Evolutionary conservation across 192 early-diverging fungal genomes (phyloP), one percentile per base, ranked within the genome.

Genomic region (Backusella psychrophila): DNA sequence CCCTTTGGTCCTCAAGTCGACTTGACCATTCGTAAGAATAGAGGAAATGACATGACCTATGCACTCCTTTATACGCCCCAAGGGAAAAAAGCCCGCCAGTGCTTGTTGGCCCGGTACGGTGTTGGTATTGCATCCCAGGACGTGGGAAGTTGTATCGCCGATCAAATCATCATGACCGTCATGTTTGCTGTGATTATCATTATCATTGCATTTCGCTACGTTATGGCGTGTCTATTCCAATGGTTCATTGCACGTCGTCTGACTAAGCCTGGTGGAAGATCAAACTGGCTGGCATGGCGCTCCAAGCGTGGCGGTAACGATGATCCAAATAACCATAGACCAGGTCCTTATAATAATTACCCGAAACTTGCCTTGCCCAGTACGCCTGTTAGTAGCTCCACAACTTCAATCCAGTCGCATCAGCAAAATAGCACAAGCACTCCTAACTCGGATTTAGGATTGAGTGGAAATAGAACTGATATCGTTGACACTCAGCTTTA

Each of bases 211-310:
- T 84, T 85, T 39, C 89, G 89, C 9, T 91, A 87, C 79, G 73
- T 86, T 53, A 91, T 91, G 89, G 88, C 89, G n/a, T 78, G 88
- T 2, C 71, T 86, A 1, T 91, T 91, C 86, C 84, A 86, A 71
- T 91, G 87, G 80, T 75, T 88, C 59, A 78, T 91, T 77, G 83
- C 86, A 73, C 77, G 82, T 76, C 84, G 82, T 69, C 80, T 90
- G 31, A 87, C 88, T 59, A 80, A 75, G 56, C 78, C 78, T 12
- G 78, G 82, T 0, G 82, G 90, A 39, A 79, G 87, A 44, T 87
- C 85, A 36, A 90, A 73, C 83, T 85, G 91, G 79, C 63, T 84
- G 17, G 77, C 83, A 9, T 82, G 70, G 72, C 78, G 78, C 73
- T 86, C 82, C 2, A 76, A 83, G 77, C 80, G 78, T 31, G 75